Evolutionary conservation across 345 rosid species (phyloP).

Genomic region (Noccaea caerulescens): DNA sequence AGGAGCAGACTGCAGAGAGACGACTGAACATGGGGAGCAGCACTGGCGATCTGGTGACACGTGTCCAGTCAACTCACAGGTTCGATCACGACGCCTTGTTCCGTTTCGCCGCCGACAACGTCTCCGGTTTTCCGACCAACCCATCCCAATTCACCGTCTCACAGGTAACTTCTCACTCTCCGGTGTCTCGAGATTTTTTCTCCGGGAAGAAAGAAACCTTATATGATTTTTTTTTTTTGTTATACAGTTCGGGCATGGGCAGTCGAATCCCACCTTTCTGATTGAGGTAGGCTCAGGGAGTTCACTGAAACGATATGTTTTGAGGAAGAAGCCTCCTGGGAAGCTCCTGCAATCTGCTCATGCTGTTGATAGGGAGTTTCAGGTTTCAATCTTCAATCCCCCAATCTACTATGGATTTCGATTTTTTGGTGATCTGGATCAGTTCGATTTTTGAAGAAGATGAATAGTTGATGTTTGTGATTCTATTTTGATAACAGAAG

Average conservation of each 20-base stretch:
- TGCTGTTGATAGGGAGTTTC: slow-evolving; percentile 89
- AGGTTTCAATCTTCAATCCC: slow-evolving; percentile 44
- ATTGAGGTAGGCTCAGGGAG: slow-evolving; percentile 60
- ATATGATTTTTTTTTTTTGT: background rate
- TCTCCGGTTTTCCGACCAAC: slow-evolving; percentile 69
- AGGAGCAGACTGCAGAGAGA: slow-evolving; percentile 7
- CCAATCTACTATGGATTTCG: too few species aligned
- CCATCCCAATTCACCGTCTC: slow-evolving; percentile 65
- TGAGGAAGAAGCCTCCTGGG: slow-evolving; percentile 97
- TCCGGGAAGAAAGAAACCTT: background rate
- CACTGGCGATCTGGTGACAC: slow-evolving; percentile 63
- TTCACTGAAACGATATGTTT: slow-evolving; percentile 66
- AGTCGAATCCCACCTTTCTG: slow-evolving; percentile 89
- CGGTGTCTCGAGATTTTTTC: background rate
- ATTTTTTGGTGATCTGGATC: slow-evolving; percentile 9
- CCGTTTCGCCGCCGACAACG: slow-evolving; percentile 57
- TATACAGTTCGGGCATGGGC: slow-evolving; percentile 85
- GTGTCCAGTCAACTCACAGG: slow-evolving; percentile 54
- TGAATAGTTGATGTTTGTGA: background rate
- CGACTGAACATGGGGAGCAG: slow-evolving; percentile 53
- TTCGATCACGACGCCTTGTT: slow-evolving; percentile 69
- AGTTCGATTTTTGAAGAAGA: slow-evolving; percentile 4
- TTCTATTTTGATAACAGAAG: background rate
- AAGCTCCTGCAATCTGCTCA: slow-evolving; percentile 84
- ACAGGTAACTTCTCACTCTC: slow-evolving; percentile 49